Base-by-base conservation (phyloP, 1,139 yeast genomes). In the Yamadazyma diddensiae region DNA sequence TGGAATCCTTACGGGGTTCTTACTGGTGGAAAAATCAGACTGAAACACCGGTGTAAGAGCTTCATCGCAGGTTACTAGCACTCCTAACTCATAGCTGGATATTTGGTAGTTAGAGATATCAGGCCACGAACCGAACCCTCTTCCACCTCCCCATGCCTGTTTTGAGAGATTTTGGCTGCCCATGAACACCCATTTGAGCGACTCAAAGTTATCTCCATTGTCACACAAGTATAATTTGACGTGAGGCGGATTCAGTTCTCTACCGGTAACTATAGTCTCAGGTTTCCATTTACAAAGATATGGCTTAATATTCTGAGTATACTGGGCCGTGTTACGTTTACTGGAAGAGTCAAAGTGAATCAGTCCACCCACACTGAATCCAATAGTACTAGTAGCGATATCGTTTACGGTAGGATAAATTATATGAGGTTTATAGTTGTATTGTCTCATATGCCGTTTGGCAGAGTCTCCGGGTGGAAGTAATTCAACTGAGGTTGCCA, bases 101-200 rank as follows among this genome's bases (percentile, higher is more conserved):
- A 68, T 51, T 14, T 50, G 52, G 36, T 56, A 66, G 17, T 43
- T 39, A 1, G 34, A 28, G 13, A 51, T 51, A 11, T 38, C 37
- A 4, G 38, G 38, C 17, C 46, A 29, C 23, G 39, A 39, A 12
- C 42, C 43, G 29, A 47, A 39, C 23, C 50, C 48, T 28, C 40
- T 34, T 1, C 64, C 66, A n/a, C 57, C 59, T 0, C 90, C 90
- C 88, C 88, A 81, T 0, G 88, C 88, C 39, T 76, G 80, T 34
- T 71, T 70, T 17, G 85, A 77, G 21, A 80, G 48, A 48, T 82
- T 82, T 26, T 81, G 80, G 37, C 85, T 78, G 2, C 85, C 79
- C 52, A 79, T 62, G n/a, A 79, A 46, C 11, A 77, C 70, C 87
- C 88, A 82, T 34, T 72, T 69, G 3, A 79, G 45, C 1, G 74